These are phyloP conservation scores for Syzygium malaccense DNA, from an alignment of 441 rosid genomes.

Conservation along the genomic window DNA sequence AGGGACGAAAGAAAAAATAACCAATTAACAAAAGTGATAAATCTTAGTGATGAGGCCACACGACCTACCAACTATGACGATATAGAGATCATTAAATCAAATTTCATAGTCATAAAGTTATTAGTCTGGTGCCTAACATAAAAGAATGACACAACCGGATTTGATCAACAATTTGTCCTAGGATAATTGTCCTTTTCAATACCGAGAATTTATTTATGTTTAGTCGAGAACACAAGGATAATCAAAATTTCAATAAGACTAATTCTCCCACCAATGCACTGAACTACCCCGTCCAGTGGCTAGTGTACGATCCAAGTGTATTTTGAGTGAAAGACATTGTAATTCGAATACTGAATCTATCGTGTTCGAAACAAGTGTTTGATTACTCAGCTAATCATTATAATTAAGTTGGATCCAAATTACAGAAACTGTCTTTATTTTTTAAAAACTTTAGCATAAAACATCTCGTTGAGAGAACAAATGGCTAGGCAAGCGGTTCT, in stretches of 20 bases:
- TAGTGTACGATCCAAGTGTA: too few species aligned
- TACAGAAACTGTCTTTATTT: not conserved
- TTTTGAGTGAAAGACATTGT: not conserved
- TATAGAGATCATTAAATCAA: not conserved
- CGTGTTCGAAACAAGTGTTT: not conserved
- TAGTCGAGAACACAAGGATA: not conserved
- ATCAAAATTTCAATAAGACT: not conserved
- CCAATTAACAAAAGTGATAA: not conserved
- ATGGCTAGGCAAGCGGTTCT: not conserved
- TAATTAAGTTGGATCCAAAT: not conserved
- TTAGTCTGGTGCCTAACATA: not conserved
- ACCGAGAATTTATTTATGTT: not conserved
- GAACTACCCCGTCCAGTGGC: not conserved
- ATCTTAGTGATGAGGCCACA: not conserved
- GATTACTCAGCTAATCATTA: not conserved
- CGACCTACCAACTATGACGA: not conserved
- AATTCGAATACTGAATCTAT: not conserved
- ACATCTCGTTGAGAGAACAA: not conserved
- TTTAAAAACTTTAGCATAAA: not conserved
- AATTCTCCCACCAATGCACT: not conserved
- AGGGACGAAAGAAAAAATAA: not conserved
- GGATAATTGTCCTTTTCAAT: not conserved
- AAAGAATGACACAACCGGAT: rapidly evolving
- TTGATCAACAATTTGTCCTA: not conserved
- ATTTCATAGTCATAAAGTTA: not conserved